Conservation (phyloP, 2,329 filamentous ascomycete species). For the Colletotrichum cereale region DNA sequence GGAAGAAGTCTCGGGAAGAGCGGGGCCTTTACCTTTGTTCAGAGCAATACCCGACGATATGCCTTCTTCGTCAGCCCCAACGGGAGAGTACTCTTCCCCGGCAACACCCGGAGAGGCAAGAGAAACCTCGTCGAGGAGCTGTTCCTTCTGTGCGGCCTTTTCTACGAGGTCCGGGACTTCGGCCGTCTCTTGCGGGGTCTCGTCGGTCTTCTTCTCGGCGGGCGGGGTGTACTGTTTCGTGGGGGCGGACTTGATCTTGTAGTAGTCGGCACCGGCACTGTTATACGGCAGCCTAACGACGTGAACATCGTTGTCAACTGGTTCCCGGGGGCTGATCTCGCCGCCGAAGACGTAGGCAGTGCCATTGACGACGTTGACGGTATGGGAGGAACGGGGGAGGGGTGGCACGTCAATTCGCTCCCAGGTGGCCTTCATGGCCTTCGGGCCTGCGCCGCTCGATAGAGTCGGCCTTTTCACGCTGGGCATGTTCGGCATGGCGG, state of each 20-base stretch:
- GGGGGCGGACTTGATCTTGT: constrained; percentile 63
- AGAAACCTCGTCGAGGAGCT: constrained; percentile 57
- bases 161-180: constrained; percentile 41
- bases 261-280: constrained; percentile 70
- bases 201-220: constrained; percentile 32
- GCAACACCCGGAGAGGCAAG: constrained; percentile 50
- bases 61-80: not conserved
- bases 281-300: constrained; percentile 71
- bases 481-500: constrained; percentile 48
- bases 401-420: constrained; percentile 66
- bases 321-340: constrained; percentile 74
- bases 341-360: constrained; percentile 81
- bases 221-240: constrained; percentile 45
- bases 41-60: constrained; percentile 38
- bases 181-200: constrained; percentile 18
- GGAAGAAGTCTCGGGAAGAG: constrained; percentile 40
- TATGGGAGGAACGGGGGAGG: constrained; percentile 81
- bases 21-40: constrained; percentile 55
- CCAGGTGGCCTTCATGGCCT: constrained; percentile 69
- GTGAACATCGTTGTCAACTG: constrained; percentile 80
- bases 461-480: constrained; percentile 41
- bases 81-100: constrained; percentile 41
- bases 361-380: constrained; percentile 69
- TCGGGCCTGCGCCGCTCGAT: constrained; percentile 38
- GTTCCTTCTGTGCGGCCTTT: constrained; percentile 47